Conservation (phyloP, 164 flowering plant species). For the Berberis thunbergii region DNA sequence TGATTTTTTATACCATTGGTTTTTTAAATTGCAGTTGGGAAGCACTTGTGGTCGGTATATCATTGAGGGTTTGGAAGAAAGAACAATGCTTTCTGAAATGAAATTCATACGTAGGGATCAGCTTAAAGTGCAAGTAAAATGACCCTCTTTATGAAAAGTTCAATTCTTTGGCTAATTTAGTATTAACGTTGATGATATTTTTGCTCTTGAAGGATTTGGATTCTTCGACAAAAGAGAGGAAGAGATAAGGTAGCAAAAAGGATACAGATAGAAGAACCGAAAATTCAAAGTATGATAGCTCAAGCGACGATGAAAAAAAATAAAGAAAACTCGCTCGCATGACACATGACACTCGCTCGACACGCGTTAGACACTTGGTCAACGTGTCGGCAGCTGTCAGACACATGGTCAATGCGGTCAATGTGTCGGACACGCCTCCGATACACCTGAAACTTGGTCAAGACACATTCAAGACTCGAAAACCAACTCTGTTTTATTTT, state of each 20-base stretch:
- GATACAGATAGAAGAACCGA: constrained; percentile 21
- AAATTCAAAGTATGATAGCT: constrained; percentile 26
- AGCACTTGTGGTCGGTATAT: too few relatives aligned
- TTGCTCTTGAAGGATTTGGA: constrained; percentile 1
- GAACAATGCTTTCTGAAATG: constrained; percentile 59
- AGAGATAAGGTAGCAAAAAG: constrained; percentile 25
- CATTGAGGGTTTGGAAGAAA: too few relatives aligned
- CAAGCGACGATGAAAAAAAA: constrained; percentile 48
- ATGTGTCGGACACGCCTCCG: too few relatives aligned
- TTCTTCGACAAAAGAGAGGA: constrained; percentile 14
- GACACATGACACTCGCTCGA: too few relatives aligned
- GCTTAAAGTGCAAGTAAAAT: constrained; percentile 29
- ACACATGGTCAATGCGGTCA: too few relatives aligned
- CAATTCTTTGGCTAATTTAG: not conserved
- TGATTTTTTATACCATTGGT: too few relatives aligned
- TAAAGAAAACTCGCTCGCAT: constrained; percentile 23
- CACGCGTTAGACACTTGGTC: too few relatives aligned
- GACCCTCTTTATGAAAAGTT: not conserved
- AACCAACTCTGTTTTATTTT: too few relatives aligned
- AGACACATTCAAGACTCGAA: too few relatives aligned
- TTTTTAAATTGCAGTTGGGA: too few relatives aligned
- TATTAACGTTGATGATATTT: not conserved
- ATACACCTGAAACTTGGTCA: too few relatives aligned
- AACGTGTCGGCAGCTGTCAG: too few relatives aligned
- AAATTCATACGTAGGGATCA: constrained; percentile 65